Evolutionary conservation across 1,139 yeast species (phyloP).

Genomic region (Meyerozyma carpophila): DNA sequence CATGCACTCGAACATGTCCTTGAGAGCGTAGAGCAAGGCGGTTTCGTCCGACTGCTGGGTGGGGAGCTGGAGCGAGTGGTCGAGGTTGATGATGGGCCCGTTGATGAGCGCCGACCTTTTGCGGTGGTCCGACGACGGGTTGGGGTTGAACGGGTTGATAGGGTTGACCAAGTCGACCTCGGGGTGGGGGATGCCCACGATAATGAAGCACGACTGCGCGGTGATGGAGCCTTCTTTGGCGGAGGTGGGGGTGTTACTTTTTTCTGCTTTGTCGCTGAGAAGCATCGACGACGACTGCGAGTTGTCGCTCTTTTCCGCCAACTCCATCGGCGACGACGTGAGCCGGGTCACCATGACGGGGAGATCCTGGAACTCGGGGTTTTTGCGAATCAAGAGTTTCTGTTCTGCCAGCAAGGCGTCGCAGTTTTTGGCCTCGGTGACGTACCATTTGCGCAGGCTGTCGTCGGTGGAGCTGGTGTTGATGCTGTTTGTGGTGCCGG

Average conservation of each 20-base stretch:
- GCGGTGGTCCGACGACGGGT: conserved; percentile 67
- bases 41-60: conserved; percentile 43
- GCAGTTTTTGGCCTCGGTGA: conserved; percentile 29
- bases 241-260: conserved; percentile 20
- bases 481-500: conserved; percentile 12
- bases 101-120: conserved; percentile 72
- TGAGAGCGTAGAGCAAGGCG: conserved; percentile 65
- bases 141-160: conserved; percentile 39
- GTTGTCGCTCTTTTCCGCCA: conserved; percentile 21
- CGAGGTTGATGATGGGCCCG: conserved; percentile 84
- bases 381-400: conserved; percentile 23
- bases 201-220: conserved; percentile 28
- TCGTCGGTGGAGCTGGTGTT: conserved; percentile 9
- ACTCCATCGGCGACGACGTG: conserved; percentile 6
- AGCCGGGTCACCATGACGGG: conserved; percentile 38
- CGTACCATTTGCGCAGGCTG: conserved; percentile 16
- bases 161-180: conserved; percentile 31
- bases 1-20: conserved; percentile 83
- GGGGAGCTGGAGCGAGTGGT: conserved; percentile 47
- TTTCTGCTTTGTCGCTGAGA: conserved; percentile 23
- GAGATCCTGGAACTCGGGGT: conserved; percentile 28
- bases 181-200: conserved; percentile 42
- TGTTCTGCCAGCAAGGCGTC: conserved; percentile 34
- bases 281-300: conserved; percentile 36
- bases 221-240: conserved; percentile 16